phyloP scores from a whole-genome alignment of 2,329 filamentous ascomycete genomes.

The Stachybotrys elegans region DNA sequence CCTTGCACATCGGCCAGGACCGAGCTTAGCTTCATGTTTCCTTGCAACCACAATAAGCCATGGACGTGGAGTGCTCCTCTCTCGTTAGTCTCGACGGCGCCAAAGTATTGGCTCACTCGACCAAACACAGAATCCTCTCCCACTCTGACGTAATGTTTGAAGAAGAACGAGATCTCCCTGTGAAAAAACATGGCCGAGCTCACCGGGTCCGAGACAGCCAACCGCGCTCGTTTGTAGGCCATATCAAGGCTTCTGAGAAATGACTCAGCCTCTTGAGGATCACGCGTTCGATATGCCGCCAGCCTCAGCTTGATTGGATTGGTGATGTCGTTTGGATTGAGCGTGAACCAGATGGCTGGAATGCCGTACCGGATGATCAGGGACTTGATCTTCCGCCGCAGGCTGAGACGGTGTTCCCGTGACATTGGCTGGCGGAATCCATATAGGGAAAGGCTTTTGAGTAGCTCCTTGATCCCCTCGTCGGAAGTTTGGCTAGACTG shows the following conservation, averaged over 20 bases:
- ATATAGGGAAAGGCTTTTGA: neutral
- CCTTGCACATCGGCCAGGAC: neutral
- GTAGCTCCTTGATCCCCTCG: no score
- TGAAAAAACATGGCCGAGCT: constrained; percentile 8
- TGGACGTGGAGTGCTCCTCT: no score
- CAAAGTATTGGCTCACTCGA: no score
- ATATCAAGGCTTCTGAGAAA: no score
- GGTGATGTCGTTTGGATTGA: constrained; percentile 11
- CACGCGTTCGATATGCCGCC: no score
- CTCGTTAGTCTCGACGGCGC: no score
- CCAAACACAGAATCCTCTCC: constrained; percentile 5
- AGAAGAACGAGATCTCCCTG: constrained; percentile 5
- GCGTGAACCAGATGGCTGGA: constrained; percentile 8
- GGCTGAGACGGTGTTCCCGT: constrained; percentile 1
- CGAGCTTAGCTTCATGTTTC: constrained; percentile 2
- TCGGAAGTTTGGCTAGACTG: no score
- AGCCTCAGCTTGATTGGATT: no score
- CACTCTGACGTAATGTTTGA: constrained; percentile 2
- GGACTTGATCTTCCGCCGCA: constrained; percentile 6
- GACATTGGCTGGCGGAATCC: constrained; percentile 3
- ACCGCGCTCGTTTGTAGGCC: no score
- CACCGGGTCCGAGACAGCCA: no score
- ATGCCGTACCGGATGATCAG: constrained; percentile 7
- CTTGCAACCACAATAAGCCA: constrained; percentile 4
- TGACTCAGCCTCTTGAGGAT: no score